A percentile compares a stretch with the other conserved stretches of the same genome.
phyloP scores from a whole-genome alignment of 345 rosid genomes.

The Eucalyptus regnans region DNA sequence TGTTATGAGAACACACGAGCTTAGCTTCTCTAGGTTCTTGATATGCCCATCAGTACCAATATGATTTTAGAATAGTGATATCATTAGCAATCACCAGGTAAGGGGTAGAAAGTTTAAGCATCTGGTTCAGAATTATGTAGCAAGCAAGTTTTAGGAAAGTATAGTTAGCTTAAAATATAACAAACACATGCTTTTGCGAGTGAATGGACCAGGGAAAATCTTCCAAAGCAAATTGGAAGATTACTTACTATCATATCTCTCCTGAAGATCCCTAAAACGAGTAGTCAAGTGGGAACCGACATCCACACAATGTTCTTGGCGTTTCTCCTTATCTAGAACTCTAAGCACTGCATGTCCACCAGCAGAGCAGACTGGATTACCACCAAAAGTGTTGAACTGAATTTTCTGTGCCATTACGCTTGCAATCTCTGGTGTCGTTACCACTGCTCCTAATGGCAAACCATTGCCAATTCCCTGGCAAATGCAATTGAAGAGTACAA shows the following conservation, averaged over 20 bases:
- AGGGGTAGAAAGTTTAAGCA: neutral
- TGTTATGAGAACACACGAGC: neutral
- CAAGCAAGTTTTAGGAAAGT: neutral
- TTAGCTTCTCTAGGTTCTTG: neutral
- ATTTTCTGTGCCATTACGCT: constrained; percentile 76
- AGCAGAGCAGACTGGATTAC: constrained; percentile 95
- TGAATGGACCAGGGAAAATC: neutral
- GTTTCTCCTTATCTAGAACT: constrained; percentile 83
- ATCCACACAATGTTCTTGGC: constrained; percentile 70
- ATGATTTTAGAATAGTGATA: neutral
- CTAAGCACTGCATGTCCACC: constrained; percentile 91
- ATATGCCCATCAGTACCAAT: neutral
- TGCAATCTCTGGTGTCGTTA: constrained; percentile 95
- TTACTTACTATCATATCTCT: constrained; percentile 59
- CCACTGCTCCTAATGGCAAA: constrained; percentile 92
- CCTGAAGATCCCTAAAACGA: constrained; percentile 61
- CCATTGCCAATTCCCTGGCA: constrained; percentile 91
- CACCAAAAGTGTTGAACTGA: constrained; percentile 92
- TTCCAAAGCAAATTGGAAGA: neutral
- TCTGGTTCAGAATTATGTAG: neutral
- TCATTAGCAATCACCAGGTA: neutral
- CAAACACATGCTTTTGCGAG: neutral
- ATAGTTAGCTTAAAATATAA: neutral
- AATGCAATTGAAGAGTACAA: neutral
- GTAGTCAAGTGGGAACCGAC: constrained; percentile 68